phyloP scores from a whole-genome alignment of 1,284 basidiomycete genomes.

The Peniophora sp. region DNA sequence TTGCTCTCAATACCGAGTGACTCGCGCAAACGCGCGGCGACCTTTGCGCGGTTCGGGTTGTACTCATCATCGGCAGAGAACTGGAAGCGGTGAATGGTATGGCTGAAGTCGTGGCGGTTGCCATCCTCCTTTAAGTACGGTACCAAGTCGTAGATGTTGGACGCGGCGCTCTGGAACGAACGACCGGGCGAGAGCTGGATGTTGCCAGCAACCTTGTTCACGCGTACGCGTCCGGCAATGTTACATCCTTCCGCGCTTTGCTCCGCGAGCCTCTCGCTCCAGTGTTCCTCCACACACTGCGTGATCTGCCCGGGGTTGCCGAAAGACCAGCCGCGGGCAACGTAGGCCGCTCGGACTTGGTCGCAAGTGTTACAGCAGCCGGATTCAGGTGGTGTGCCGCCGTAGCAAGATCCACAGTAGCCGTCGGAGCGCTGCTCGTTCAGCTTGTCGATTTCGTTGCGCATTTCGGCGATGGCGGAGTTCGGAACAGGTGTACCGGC shows the following conservation, averaged over 20 bases:
- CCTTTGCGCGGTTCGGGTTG: constrained; percentile 53
- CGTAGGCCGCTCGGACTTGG: constrained; percentile 87
- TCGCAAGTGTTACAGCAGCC: constrained; percentile 98
- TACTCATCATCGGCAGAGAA: constrained; percentile 84
- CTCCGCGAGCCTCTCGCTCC: constrained; percentile 89
- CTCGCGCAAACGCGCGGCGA: constrained; percentile 63
- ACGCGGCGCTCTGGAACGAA: constrained; percentile 84
- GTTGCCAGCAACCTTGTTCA: constrained; percentile 96
- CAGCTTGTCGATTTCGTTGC: constrained; percentile 81
- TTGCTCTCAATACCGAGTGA: constrained; percentile 70
- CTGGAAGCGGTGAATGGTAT: constrained; percentile 75
- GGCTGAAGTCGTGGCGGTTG: constrained; percentile 91
- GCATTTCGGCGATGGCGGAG: constrained; percentile 55
- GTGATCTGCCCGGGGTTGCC: constrained; percentile 76
- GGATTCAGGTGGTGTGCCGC: constrained; percentile 71
- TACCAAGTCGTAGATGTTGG: constrained; percentile 88
- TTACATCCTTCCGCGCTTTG: constrained; percentile 95
- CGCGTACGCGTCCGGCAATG: constrained; percentile 82
- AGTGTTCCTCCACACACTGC: constrained; percentile 89
- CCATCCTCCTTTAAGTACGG: constrained; percentile 88
- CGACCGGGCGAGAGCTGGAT: constrained; percentile 85
- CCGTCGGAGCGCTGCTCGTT: constrained; percentile 51
- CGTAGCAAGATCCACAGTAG: constrained; percentile 97
- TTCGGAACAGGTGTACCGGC: constrained; percentile 55
- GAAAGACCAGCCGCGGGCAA: constrained; percentile 93